These are phyloP conservation scores for Mycena albidolilacea DNA, from an alignment of 768 basidiomycete species.

Conservation along the genomic window DNA sequence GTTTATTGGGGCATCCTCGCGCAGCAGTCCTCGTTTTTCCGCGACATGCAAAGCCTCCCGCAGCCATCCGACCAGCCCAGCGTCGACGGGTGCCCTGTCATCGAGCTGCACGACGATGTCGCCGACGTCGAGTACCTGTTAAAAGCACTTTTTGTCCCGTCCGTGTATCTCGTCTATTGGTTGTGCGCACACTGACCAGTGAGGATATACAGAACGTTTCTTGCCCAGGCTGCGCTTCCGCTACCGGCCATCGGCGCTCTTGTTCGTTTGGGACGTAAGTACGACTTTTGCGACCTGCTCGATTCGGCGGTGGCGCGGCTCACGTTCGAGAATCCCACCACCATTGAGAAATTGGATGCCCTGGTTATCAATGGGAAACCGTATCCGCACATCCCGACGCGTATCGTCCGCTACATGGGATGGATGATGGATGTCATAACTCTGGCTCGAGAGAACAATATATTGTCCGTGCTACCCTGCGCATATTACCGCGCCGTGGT, in stretches of 20 bases:
- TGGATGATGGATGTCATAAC: not conserved
- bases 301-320: not conserved
- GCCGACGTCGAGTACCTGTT: constrained; percentile 20
- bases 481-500: not conserved
- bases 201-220: not conserved
- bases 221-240: not conserved
- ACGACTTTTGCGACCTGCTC: not conserved
- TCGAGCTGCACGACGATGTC: constrained; percentile 20
- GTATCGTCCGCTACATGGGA: not conserved
- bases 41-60: constrained; percentile 5
- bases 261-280: constrained; percentile 1
- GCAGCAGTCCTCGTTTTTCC: constrained; percentile 24
- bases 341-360: not conserved
- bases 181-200: not conserved
- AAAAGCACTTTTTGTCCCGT: not conserved
- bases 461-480: not conserved
- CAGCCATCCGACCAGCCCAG: constrained; percentile 16
- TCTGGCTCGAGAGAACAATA: not conserved
- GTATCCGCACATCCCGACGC: not conserved
- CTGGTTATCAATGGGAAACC: not conserved
- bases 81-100: constrained; percentile 24
- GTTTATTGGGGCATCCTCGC: constrained; percentile 22
- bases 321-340: not conserved
- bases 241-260: not conserved
- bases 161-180: not conserved